These are phyloP conservation scores for Leccinum insolens DNA, from an alignment of 1,284 basidiomycete species.

Conservation along the genomic window DNA sequence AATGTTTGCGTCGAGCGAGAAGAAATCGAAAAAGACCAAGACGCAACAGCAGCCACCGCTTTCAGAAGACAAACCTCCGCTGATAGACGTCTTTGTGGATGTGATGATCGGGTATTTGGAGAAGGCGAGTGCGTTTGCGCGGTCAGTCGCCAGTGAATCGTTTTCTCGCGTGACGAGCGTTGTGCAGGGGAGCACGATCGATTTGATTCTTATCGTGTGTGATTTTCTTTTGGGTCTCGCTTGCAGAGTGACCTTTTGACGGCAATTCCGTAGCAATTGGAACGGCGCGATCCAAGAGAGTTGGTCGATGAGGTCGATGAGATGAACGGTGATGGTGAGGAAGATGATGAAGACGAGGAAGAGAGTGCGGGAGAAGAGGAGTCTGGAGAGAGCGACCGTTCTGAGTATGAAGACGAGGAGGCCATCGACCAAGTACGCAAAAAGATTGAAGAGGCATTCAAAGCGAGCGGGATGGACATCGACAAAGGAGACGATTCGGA, in stretches of 20 bases:
- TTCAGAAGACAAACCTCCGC: conserved; percentile 42
- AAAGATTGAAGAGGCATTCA: conserved; percentile 79
- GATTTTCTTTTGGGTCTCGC: background rate
- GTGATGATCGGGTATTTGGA: conserved; percentile 89
- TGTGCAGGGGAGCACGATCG: conserved; percentile 76
- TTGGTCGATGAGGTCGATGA: conserved; percentile 48
- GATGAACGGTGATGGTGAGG: conserved; percentile 38
- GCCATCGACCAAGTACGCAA: conserved; percentile 72
- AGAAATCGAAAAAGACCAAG: conserved; percentile 47
- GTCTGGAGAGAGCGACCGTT: conserved; percentile 35
- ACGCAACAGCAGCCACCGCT: conserved; percentile 13
- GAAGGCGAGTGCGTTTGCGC: conserved; percentile 81
- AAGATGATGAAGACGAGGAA: conserved; percentile 44
- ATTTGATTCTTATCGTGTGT: conserved; percentile 83
- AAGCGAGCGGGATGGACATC: conserved; percentile 70
- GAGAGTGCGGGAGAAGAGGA: conserved; percentile 38
- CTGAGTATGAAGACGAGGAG: conserved; percentile 49
- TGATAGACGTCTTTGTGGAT: conserved; percentile 88
- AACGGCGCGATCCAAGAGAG: conserved; percentile 66
- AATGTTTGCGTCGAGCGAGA: conserved; percentile 48
- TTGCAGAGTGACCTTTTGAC: conserved; percentile 1
- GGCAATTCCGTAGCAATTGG: conserved; percentile 69
- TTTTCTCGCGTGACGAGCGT: conserved; percentile 77
- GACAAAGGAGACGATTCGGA: conserved; percentile 46
- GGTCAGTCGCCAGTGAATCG: conserved; percentile 79